phyloP scores from a whole-genome alignment of 2,329 filamentous ascomycete species.

The Endoconidiophora polonica region DNA sequence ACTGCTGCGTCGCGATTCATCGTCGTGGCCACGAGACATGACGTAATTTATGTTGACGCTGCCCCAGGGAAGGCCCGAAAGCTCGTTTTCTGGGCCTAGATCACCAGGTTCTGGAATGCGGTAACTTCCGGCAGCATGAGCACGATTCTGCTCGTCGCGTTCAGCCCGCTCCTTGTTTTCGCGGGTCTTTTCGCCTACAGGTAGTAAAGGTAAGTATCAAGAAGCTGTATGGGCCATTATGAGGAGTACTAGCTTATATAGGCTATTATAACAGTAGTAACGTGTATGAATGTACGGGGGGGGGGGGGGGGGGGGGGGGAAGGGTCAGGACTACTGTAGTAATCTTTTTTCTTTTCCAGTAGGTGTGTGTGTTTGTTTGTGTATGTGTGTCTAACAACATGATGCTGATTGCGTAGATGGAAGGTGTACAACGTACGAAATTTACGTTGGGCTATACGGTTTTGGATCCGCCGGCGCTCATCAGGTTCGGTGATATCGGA shows the following conservation, averaged over 20 bases:
- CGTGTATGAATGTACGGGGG: no score
- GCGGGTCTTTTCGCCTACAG: constrained; percentile 49
- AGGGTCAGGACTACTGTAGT: not conserved
- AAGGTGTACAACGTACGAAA: constrained; percentile 39
- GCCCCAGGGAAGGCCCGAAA: constrained; percentile 57
- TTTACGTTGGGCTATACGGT: constrained; percentile 58
- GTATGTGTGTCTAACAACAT: no score
- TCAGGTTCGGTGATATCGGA: constrained; percentile 50
- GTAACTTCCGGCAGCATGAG: constrained; percentile 48
- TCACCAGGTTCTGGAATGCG: constrained; percentile 41
- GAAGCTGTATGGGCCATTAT: no score
- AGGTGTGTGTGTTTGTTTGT: no score
- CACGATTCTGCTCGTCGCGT: constrained; percentile 44
- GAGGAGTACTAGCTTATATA: no score
- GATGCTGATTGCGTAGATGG: not conserved
- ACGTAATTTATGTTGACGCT: constrained; percentile 44
- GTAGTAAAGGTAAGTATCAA: not conserved
- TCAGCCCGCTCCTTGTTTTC: constrained; percentile 50
- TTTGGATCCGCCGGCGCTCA: constrained; percentile 58
- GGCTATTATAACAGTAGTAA: not conserved
- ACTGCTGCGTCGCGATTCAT: constrained; percentile 28
- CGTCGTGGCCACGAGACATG: constrained; percentile 33
- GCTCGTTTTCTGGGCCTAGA: constrained; percentile 30
- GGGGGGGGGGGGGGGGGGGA: not conserved
- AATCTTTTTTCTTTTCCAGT: not conserved